phyloP scores from a whole-genome alignment of 441 rosid genomes.

The Erodium moschatum region DNA sequence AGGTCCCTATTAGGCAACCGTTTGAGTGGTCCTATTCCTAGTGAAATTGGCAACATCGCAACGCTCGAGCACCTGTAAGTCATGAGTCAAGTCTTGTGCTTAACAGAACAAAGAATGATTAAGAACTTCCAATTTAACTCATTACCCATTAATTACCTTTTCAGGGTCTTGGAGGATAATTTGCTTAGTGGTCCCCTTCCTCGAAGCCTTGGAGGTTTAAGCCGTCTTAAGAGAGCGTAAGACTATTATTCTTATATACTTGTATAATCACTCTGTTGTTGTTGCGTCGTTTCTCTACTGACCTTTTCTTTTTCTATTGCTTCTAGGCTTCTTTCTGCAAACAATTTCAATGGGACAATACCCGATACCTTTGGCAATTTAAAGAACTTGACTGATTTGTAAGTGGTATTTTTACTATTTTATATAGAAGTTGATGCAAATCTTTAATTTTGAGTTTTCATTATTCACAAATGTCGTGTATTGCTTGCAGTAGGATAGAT shows the following conservation, averaged over 20 bases:
- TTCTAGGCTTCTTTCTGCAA: slow-evolving; percentile 48
- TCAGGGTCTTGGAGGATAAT: slow-evolving; percentile 58
- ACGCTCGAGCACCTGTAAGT: slow-evolving; percentile 59
- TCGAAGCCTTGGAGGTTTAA: slow-evolving; percentile 49
- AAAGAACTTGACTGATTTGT: slow-evolving; percentile 64
- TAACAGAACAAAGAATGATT: not conserved
- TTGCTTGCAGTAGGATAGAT: slow-evolving; percentile 58
- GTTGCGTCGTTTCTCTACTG: not conserved
- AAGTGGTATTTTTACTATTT: slow-evolving; percentile 25
- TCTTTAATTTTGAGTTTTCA: not conserved
- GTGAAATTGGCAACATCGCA: slow-evolving; percentile 41
- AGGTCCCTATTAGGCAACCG: slow-evolving; percentile 61
- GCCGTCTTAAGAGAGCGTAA: slow-evolving; percentile 45
- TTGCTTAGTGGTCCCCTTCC: slow-evolving; percentile 55
- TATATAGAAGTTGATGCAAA: not conserved
- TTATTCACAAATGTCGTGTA: slow-evolving; percentile 6
- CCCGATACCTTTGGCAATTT: slow-evolving; percentile 54
- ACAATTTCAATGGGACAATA: slow-evolving; percentile 57
- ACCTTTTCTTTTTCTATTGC: not conserved
- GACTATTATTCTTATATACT: slow-evolving; percentile 3
- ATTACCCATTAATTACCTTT: slow-evolving; percentile 7
- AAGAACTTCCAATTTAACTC: not conserved
- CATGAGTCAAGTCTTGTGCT: not conserved
- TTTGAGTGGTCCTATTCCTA: slow-evolving; percentile 53
- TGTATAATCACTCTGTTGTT: not conserved